A percentile compares a stretch with the other conserved stretches of the same genome.
Evolutionary conservation across 257 asterid species (phyloP).

Genomic region (Przewalskia tangutica): DNA sequence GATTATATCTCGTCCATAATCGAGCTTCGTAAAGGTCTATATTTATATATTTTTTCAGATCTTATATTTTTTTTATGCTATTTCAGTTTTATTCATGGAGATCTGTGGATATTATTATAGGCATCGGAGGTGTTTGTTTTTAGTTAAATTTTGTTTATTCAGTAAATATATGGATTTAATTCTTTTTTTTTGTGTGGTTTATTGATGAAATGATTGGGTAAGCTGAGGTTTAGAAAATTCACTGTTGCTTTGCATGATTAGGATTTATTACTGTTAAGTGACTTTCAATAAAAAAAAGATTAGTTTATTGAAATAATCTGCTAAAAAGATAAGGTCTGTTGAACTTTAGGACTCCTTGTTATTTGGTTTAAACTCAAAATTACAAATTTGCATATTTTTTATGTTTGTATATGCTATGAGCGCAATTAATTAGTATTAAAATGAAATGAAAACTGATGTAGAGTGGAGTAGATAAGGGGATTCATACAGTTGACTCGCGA

Average conservation of each 20-base stretch:
- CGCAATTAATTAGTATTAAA: background rate
- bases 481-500: background rate
- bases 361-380: too few species aligned
- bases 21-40: constrained; percentile 53
- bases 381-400: background rate
- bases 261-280: background rate
- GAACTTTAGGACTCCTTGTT: background rate
- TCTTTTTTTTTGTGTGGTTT: too few species aligned
- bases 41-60: background rate
- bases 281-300: background rate
- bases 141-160: constrained; percentile 3
- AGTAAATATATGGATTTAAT: constrained; percentile 5
- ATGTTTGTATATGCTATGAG: background rate
- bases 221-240: background rate
- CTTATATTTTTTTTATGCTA: background rate
- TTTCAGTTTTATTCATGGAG: constrained; percentile 17
- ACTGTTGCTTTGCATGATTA: background rate
- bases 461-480: background rate
- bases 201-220: background rate
- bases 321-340: background rate
- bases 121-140: constrained; percentile 10
- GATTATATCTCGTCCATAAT: constrained; percentile 34
- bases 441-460: background rate
- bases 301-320: background rate
- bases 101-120: constrained; percentile 26